Evolutionary conservation across 306 rosid genomes (phyloP).

Genomic region (Castanopsis chinensis): DNA sequence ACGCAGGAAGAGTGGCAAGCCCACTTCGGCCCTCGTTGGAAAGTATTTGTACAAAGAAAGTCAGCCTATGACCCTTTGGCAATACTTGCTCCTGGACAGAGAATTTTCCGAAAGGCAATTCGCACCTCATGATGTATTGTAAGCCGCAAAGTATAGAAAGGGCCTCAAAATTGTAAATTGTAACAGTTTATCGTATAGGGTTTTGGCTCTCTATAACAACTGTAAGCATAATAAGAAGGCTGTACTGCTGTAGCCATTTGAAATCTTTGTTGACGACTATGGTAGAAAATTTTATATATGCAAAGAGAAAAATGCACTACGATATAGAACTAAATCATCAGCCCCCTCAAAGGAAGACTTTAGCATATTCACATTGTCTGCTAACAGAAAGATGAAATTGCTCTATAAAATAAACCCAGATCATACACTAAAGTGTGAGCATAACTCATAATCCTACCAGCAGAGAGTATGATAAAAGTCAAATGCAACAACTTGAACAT

Average conservation of each 20-base stretch:
- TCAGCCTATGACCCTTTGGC: constrained; percentile 79
- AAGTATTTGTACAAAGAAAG: constrained; percentile 56
- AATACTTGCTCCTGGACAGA: constrained; percentile 90
- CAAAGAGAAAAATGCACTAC: constrained; percentile 6
- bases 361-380: neutral
- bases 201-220: constrained; percentile 19
- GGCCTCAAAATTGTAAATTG: constrained; percentile 13
- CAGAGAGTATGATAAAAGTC: neutral
- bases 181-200: constrained; percentile 8
- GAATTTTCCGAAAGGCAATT: constrained; percentile 74
- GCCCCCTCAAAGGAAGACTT: neutral
- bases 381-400: neutral
- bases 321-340: neutral
- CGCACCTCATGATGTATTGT: constrained; percentile 24
- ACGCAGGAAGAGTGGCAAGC: constrained; percentile 69
- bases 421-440: neutral
- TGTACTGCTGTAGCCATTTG: neutral
- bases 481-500: constrained; percentile 7
- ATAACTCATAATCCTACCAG: neutral
- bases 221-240: constrained; percentile 1
- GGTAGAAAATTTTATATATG: neutral
- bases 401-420: neutral
- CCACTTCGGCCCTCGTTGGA: constrained; percentile 83
- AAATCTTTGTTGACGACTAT: constrained; percentile 8
- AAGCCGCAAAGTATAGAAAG: neutral